Evolutionary conservation across 192 early-diverging fungal species (phyloP).

Genomic region (Linnemannia hyalina): DNA sequence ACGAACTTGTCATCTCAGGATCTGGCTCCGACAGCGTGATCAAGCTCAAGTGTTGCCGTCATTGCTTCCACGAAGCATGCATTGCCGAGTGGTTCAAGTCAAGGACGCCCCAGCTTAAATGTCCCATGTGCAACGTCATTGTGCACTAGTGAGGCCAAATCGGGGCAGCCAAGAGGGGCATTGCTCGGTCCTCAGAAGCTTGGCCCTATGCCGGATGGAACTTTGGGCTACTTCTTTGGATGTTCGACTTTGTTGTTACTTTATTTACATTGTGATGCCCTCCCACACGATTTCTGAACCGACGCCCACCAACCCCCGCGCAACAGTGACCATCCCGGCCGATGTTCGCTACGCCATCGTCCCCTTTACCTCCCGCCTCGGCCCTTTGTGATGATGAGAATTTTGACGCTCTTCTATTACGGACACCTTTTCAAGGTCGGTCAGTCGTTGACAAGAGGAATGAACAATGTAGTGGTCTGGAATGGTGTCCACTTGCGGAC

Average conservation of each 20-base stretch:
- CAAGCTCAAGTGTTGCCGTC: constrained; percentile 46
- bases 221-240: constrained; percentile 57
- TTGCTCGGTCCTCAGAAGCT: constrained; percentile 26
- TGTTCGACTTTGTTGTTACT: constrained; percentile 44
- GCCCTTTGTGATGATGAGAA: constrained; percentile 56
- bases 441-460: constrained; percentile 36
- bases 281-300: constrained; percentile 16
- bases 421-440: constrained; percentile 53
- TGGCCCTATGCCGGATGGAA: constrained; percentile 54
- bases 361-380: constrained; percentile 46
- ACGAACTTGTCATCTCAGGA: constrained; percentile 5
- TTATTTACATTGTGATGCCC: constrained; percentile 50
- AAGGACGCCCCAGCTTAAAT: constrained; percentile 34
- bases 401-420: constrained; percentile 53
- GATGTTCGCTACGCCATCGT: constrained; percentile 39
- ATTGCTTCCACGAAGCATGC: constrained; percentile 40
- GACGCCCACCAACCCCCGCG: neutral
- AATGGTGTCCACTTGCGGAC: constrained; percentile 58
- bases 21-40: constrained; percentile 15
- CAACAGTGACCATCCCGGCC: neutral
- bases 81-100: constrained; percentile 36
- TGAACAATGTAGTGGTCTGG: constrained; percentile 47
- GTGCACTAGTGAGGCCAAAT: constrained; percentile 22
- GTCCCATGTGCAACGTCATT: constrained; percentile 45
- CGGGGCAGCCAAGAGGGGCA: constrained; percentile 15